These are phyloP conservation scores for Colletotrichum sidae DNA, from an alignment of 2,329 filamentous ascomycete genomes.

Conservation along the genomic window DNA sequence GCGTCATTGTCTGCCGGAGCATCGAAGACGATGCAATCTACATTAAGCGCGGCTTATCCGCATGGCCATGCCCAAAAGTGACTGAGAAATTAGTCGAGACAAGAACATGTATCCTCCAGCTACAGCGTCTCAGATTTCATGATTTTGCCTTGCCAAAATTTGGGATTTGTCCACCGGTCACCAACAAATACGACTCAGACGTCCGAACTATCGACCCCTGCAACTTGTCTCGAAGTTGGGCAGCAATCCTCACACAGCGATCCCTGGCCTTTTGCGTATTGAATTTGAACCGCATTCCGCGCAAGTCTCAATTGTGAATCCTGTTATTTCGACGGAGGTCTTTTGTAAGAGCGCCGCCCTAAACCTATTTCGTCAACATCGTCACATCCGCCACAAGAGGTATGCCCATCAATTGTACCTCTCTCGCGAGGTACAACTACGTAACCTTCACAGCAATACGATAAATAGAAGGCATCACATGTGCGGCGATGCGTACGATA, in stretches of 20 bases:
- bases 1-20: conserved; percentile 22
- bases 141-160: conserved; percentile 8
- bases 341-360: no score
- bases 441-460: no score
- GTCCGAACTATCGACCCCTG: conserved; percentile 28
- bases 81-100: conserved; percentile 3
- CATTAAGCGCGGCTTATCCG: no score
- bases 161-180: conserved; percentile 15
- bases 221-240: conserved; percentile 33
- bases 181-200: conserved; percentile 27
- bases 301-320: neutral
- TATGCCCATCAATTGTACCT: no score
- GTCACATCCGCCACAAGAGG: no score
- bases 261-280: conserved; percentile 19
- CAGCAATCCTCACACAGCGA: conserved; percentile 30
- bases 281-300: conserved; percentile 11
- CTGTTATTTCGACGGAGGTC: no score
- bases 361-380: no score
- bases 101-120: conserved; percentile 15
- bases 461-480: no score
- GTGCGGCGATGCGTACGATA: no score
- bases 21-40: no score
- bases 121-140: conserved; percentile 10
- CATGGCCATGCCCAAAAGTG: no score
- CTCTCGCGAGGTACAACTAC: no score